Evolutionary conservation across 441 rosid species (phyloP).

Genomic region (Gossypium trilobum): DNA sequence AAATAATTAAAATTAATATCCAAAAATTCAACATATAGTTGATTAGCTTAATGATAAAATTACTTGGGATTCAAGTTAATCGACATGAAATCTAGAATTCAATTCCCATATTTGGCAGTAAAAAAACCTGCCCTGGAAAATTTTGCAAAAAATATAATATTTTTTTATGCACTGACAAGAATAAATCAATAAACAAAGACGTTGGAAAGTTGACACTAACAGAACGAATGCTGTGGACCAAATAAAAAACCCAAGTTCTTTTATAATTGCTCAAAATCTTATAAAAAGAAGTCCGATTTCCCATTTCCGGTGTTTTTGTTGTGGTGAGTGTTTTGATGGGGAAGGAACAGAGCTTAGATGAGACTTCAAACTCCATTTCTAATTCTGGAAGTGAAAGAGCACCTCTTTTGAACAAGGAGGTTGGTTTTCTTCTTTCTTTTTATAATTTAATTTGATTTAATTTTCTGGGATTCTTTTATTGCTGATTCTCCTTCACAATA

Average conservation of each 20-base stretch:
- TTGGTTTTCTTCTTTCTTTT: constrained; percentile 6
- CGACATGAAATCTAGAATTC: too few relatives aligned
- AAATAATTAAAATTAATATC: too few relatives aligned
- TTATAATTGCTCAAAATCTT: background rate
- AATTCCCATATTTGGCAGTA: too few relatives aligned
- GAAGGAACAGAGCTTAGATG: constrained; percentile 46
- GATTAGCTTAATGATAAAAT: too few relatives aligned
- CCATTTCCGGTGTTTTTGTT: background rate
- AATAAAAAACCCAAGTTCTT: background rate
- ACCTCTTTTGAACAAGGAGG: constrained; percentile 43
- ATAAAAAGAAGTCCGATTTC: background rate
- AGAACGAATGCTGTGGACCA: background rate
- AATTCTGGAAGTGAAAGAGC: constrained; percentile 37
- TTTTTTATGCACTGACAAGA: too few relatives aligned
- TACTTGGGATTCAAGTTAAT: too few relatives aligned
- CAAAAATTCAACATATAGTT: too few relatives aligned
- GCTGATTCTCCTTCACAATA: background rate
- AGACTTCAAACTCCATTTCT: constrained; percentile 42
- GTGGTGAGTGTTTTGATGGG: constrained; percentile 37
- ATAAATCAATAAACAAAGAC: too few relatives aligned
- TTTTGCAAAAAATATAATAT: too few relatives aligned
- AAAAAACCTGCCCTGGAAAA: too few relatives aligned
- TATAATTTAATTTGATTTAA: background rate
- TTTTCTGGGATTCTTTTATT: background rate
- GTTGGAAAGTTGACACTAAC: background rate